phyloP scores from a whole-genome alignment of 2,329 filamentous ascomycete genomes.

The Calycina herbarum region DNA sequence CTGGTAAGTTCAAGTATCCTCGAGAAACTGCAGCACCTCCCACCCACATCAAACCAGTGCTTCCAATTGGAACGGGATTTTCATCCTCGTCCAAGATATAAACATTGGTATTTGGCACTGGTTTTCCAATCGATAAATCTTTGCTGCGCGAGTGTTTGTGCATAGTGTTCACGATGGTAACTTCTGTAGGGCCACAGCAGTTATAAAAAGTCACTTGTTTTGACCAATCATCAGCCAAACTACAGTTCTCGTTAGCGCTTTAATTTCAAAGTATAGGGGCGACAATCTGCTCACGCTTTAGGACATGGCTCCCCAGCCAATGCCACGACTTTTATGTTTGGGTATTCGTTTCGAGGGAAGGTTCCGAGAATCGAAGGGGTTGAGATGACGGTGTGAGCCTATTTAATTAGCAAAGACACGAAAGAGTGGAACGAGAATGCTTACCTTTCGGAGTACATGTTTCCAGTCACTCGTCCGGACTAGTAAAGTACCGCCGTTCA shows the following conservation, averaged over 20 bases:
- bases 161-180: slow-evolving; percentile 61
- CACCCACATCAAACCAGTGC: slow-evolving; percentile 45
- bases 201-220: slow-evolving; percentile 52
- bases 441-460: slow-evolving; percentile 47
- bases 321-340: slow-evolving; percentile 53
- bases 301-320: slow-evolving; percentile 55
- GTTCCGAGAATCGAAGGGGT: slow-evolving; percentile 56
- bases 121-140: slow-evolving; percentile 53
- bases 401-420: neutral
- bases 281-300: slow-evolving; percentile 39
- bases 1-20: slow-evolving; percentile 40
- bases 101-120: slow-evolving; percentile 57
- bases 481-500: slow-evolving; percentile 57
- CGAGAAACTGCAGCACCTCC: slow-evolving; percentile 40
- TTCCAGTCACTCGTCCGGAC: slow-evolving; percentile 53
- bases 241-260: slow-evolving; percentile 15
- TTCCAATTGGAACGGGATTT: slow-evolving; percentile 41
- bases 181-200: slow-evolving; percentile 60
- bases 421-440: neutral
- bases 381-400: slow-evolving; percentile 49
- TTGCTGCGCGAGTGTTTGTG: slow-evolving; percentile 49
- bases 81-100: slow-evolving; percentile 45
- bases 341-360: slow-evolving; percentile 48
- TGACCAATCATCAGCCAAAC: slow-evolving; percentile 57
- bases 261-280: neutral